Evolutionary conservation across 2,329 filamentous ascomycete species (phyloP).

Genomic region (Macrophomina tecta): DNA sequence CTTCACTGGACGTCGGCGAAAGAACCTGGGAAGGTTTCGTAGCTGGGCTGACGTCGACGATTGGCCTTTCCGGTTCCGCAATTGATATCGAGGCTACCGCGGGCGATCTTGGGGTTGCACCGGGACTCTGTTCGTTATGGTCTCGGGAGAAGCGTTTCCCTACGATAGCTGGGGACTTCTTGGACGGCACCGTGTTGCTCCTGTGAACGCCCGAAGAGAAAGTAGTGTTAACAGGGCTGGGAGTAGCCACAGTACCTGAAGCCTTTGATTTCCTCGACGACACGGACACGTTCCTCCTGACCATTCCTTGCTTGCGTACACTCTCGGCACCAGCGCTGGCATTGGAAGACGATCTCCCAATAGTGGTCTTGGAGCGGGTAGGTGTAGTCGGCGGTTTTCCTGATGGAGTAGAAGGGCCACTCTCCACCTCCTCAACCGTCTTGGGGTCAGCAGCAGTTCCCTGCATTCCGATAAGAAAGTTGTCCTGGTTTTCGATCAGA

Average conservation of each 20-base stretch:
- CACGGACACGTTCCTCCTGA: constrained; percentile 88
- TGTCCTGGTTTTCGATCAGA: constrained; percentile 96
- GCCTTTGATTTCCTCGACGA: constrained; percentile 85
- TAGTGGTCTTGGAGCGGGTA: constrained; percentile 58
- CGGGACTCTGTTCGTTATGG: constrained; percentile 17
- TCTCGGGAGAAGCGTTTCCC: constrained; percentile 64
- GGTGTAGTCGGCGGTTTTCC: constrained; percentile 56
- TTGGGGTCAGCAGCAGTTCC: constrained; percentile 96
- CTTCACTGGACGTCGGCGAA: constrained; percentile 47
- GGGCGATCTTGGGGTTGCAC: constrained; percentile 15
- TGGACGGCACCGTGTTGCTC: constrained; percentile 94
- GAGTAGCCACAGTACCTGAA: constrained; percentile 67
- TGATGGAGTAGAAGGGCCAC: constrained; percentile 65
- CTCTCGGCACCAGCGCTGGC: constrained; percentile 89
- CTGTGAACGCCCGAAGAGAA: constrained; percentile 64
- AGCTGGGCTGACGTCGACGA: background rate
- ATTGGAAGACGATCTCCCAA: constrained; percentile 81
- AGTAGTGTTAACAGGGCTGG: constrained; percentile 60
- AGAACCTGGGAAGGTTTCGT: constrained; percentile 41
- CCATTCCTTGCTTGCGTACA: constrained; percentile 76
- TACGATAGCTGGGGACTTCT: constrained; percentile 76
- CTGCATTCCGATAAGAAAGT: constrained; percentile 98
- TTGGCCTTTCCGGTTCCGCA: constrained; percentile 19
- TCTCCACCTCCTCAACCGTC: constrained; percentile 71
- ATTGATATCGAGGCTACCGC: constrained; percentile 13